Evolutionary conservation across 352 stramenopile species (phyloP).

Genomic region (Phytopythium delawarense): DNA sequence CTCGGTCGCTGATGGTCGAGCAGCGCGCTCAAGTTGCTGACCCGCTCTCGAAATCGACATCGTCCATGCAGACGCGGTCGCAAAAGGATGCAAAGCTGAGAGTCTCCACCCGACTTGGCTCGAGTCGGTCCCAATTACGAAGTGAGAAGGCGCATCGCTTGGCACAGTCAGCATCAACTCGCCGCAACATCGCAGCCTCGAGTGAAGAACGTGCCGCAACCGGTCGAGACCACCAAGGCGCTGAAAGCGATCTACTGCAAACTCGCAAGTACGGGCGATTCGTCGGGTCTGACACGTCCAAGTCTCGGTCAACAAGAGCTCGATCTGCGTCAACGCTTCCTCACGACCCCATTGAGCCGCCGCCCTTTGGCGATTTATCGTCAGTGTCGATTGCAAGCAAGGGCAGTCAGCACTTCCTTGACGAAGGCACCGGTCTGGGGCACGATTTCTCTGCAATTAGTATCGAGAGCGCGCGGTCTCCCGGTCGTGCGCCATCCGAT

Average conservation of each 20-base stretch:
- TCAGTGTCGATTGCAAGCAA: constrained; percentile 60
- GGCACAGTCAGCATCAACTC: not conserved
- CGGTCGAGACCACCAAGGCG: not conserved
- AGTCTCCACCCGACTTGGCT: not conserved
- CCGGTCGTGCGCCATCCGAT: not conserved
- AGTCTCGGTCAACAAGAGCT: constrained; percentile 11
- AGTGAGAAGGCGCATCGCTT: not conserved
- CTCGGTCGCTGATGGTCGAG: constrained; percentile 12
- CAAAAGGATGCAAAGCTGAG: too few species aligned
- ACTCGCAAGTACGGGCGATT: constrained; percentile 43
- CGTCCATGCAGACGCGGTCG: constrained; percentile 6
- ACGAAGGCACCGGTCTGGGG: constrained; percentile 39
- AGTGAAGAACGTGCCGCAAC: not conserved
- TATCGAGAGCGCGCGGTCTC: constrained; percentile 17
- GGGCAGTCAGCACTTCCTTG: constrained; percentile 57
- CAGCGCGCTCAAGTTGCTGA: not conserved
- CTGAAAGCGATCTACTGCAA: constrained; percentile 21
- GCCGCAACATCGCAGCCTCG: not conserved
- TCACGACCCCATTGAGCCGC: not conserved
- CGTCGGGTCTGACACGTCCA: constrained; percentile 7
- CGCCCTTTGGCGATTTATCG: constrained; percentile 67
- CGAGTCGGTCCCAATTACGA: not conserved
- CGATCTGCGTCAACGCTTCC: not conserved
- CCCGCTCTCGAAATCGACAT: not conserved
- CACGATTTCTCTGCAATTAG: constrained; percentile 44